A percentile compares a stretch with the other conserved stretches of the same genome.
These are phyloP conservation scores for Thermothielavioides terrestris DNA, from an alignment of 495 filamentous ascomycete species.

Conservation along the genomic window DNA sequence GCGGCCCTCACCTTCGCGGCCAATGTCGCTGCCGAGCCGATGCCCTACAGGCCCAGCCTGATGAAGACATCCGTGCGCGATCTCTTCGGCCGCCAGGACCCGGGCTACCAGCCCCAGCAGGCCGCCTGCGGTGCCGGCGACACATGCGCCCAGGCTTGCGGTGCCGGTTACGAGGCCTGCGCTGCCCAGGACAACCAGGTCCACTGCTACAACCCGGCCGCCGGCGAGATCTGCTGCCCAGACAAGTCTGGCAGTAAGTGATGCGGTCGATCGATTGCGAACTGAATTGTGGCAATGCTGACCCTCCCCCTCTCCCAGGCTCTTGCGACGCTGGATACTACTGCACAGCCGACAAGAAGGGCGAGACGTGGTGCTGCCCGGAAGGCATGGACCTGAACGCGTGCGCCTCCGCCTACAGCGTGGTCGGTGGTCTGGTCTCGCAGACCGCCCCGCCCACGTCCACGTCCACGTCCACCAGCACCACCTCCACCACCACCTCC, in stretches of 20 bases:
- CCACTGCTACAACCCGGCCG: constrained; percentile 39
- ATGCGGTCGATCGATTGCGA: background rate
- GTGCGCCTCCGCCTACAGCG: constrained; percentile 35
- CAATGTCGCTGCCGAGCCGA: constrained; percentile 31
- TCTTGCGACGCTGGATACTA: constrained; percentile 42
- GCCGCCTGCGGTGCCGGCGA: constrained; percentile 31
- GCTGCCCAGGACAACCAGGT: constrained; percentile 28
- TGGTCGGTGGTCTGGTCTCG: constrained; percentile 32
- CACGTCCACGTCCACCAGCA: constrained; percentile 13
- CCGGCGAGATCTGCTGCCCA: constrained; percentile 39
- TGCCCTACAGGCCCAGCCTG: constrained; percentile 34
- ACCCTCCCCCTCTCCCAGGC: constrained; percentile 19
- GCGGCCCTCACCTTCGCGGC: constrained; percentile 34
- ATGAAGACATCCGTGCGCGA: constrained; percentile 33
- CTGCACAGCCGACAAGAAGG: constrained; percentile 32
- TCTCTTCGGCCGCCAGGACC: constrained; percentile 31
- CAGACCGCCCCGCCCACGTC: constrained; percentile 20
- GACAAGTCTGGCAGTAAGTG: constrained; percentile 35
- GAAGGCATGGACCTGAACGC: constrained; percentile 31
- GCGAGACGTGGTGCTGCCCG: constrained; percentile 41
- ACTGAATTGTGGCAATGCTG: background rate
- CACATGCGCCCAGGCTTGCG: constrained; percentile 43
- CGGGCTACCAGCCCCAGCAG: constrained; percentile 37
- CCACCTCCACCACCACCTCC: constrained; percentile 10
- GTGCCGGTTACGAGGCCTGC: constrained; percentile 35